These are phyloP conservation scores for Phytophthora uliginosa DNA, from an alignment of 352 stramenopile genomes.

Conservation along the genomic window DNA sequence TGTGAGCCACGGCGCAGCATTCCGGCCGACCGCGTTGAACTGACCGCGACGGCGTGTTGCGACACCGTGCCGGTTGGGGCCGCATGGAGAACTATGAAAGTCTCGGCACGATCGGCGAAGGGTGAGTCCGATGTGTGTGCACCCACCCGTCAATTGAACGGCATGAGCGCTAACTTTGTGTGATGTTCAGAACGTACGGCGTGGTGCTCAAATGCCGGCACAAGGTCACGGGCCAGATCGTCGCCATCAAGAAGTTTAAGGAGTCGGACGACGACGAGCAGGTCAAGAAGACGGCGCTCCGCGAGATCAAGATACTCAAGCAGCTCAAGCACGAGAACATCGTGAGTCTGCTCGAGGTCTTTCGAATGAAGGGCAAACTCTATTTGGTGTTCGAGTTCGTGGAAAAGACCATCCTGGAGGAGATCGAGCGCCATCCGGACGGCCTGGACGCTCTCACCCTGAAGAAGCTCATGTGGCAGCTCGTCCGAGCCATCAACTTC, in stretches of 20 bases:
- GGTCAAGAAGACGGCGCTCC: slow-evolving; percentile 88
- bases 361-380: slow-evolving; percentile 86
- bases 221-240: slow-evolving; percentile 84
- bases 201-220: slow-evolving; percentile 91
- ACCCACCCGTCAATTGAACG: not conserved
- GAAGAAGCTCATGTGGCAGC: slow-evolving; percentile 88
- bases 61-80: slow-evolving; percentile 11
- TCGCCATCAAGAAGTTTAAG: slow-evolving; percentile 95
- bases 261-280: slow-evolving; percentile 92
- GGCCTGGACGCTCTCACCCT: slow-evolving; percentile 73
- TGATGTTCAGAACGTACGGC: slow-evolving; percentile 73
- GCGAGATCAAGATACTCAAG: slow-evolving; percentile 89
- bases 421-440: slow-evolving; percentile 91
- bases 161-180: not conserved
- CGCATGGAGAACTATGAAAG: slow-evolving; percentile 92
- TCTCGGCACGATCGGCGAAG: slow-evolving; percentile 90
- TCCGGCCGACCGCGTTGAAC: slow-evolving; percentile 2
- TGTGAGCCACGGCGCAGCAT: slow-evolving; percentile 1
- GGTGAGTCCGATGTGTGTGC: slow-evolving; percentile 41
- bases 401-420: slow-evolving; percentile 90
- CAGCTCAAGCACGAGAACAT: slow-evolving; percentile 92
- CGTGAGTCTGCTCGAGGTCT: slow-evolving; percentile 88
- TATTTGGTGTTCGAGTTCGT: slow-evolving; percentile 93
- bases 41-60: slow-evolving; percentile 10
- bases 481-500: slow-evolving; percentile 91